These are phyloP conservation scores for Quercus ilex DNA, from an alignment of 306 rosid genomes.

Conservation along the genomic window DNA sequence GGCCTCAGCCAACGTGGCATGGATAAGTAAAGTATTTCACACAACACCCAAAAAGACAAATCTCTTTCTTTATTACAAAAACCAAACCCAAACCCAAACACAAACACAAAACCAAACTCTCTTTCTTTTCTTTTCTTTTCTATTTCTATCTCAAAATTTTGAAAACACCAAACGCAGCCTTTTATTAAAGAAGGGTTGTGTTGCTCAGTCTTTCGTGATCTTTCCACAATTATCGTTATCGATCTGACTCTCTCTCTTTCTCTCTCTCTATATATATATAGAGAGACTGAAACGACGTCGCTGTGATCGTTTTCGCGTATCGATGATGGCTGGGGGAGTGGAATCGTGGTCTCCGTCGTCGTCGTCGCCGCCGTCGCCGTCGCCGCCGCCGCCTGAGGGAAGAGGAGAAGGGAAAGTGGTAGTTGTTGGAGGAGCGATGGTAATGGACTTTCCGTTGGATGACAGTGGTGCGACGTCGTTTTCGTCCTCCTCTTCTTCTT, in stretches of 20 bases:
- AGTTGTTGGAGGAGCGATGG: slow-evolving; percentile 26
- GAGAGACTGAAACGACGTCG: background rate
- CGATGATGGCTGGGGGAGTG: slow-evolving; percentile 50
- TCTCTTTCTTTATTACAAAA: background rate
- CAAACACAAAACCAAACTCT: slow-evolving; percentile 2
- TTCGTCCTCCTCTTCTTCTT: slow-evolving; percentile 17
- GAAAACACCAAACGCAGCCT: no score
- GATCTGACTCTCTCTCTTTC: no score
- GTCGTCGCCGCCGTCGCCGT: no score
- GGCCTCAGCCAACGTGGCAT: slow-evolving; percentile 47
- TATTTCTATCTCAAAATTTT: background rate
- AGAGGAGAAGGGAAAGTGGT: background rate
- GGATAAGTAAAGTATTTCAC: no score
- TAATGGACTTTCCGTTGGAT: slow-evolving; percentile 42
- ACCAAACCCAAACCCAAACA: slow-evolving; percentile 4
- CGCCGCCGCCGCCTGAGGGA: no score
- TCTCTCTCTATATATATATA: background rate
- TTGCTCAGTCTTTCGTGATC: no score
- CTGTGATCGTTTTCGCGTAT: background rate
- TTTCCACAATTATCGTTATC: no score
- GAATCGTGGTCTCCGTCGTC: slow-evolving; percentile 30
- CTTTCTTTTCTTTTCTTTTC: background rate
- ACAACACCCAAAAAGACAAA: no score
- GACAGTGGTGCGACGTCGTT: slow-evolving; percentile 33
- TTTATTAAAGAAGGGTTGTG: no score